Evolutionary conservation across 73 alveolate genomes (phyloP), one percentile per base, ranked within the genome.

Genomic region (Paramecium sexaurelia): DNA sequence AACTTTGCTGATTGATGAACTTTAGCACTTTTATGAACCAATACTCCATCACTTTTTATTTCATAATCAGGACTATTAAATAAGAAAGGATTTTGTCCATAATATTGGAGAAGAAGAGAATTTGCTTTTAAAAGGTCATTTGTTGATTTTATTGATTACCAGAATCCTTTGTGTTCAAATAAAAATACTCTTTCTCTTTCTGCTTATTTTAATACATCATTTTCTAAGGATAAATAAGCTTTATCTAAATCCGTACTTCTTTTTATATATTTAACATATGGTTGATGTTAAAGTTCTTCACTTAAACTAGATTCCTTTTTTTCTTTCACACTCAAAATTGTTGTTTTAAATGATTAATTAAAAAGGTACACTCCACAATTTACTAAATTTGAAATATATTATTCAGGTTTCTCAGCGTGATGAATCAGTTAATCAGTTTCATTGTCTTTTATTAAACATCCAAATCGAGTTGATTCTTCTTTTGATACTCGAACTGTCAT

Each of bases 1-100:
- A 98, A 94, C 51, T 39, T 78, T 1, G 99, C 97, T 7, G 97
- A n/a, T 3, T 95, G 96, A 57, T 86, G 92, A 13, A 91, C 39
- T 40, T 87, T 92, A 22, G 95, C 98, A 92, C 92, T 78, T 20
- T 87, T 84, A 75, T 94, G 96, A 82, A 94, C 55, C 32, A 95
- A 93, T 45, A 95, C 98, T 61, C 75, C 51, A 19, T 78, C 55
- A 13, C 6, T n/a, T 5, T 78, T 20, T 19, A 78, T 20, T 78
- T 78, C 68, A 45, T 40, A 78, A 19, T 37, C 75, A 45, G 75
- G 7, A 78, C 13, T 41, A 3, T 39, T 39, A 7, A 29, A 78
- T 36, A 40, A 9, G 7, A 40, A 45, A 11, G 90, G 71, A 17
- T 39, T 22, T 45, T 78, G 27, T 8, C 45, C 3, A 43, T 78